Evolutionary conservation across 192 early-diverging fungal species (phyloP), one percentile per base, ranked within the genome.

Genomic region (Backusella circina): DNA sequence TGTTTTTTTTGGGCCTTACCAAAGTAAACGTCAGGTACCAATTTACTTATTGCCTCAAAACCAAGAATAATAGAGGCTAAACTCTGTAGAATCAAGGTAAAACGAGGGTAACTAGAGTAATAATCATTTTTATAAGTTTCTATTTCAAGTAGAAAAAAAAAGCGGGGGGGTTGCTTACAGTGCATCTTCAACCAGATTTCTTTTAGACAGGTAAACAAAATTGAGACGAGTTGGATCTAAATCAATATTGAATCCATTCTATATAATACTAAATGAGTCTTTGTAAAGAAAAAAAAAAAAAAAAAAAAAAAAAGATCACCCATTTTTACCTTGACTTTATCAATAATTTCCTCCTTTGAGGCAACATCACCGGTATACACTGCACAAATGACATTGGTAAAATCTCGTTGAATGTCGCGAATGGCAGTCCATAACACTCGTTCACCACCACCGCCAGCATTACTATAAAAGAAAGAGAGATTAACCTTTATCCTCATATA

Each of bases 401-500:
- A 93, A 16, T 89, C 79, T 38, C 86, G 74, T 76, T 96, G 93
- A 64, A 99, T 87, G 36, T 91, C 91, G 23, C 91, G 81, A 67
- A 99, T 89, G 31, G 93, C 89, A 0, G 88, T 91, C 98, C 98
- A 99, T 7, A 99, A 86, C 0, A 99, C 98, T 16, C 97, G 86
- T 82, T 99, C 98, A 5, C 98, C 98, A 21, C 98, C 98, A 36
- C 97, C 98, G 57, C 95, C 95, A 12, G 89, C 90, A 82, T 95
- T 92, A 74, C 92, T 93, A 75, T 21, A 18, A 36, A 41, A 47
- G 0, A n/a, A 16, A 41, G 3, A n/a, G n/a, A 23, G 35, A 41
- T 26, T 36, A 39, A 70, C 18, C 37, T 13, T 30, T 13, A 13
- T 2, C 15, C 26, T 37, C 28, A 13, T 57, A 23, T 15, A 1